phyloP scores from a whole-genome alignment of 1,284 basidiomycete species.

The Neotropicomus parvogracilis region DNA sequence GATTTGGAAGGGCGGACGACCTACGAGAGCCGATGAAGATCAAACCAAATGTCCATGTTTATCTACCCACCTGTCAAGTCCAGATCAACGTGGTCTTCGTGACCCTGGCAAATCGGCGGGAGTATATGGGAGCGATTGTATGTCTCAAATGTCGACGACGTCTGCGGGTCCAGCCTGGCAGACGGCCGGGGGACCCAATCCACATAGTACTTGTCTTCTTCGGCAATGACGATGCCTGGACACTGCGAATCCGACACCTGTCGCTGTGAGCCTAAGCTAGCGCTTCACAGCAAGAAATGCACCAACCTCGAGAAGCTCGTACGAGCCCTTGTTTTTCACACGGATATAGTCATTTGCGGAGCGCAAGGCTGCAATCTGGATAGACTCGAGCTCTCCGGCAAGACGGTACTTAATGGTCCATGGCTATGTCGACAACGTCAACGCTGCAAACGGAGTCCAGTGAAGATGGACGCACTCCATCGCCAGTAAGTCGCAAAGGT shows the following conservation, averaged over 20 bases:
- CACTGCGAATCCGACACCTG: conserved; percentile 84
- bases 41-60: background rate
- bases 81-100: conserved; percentile 76
- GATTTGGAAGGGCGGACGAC: conserved; percentile 83
- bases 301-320: conserved; percentile 69
- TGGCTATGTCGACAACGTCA: conserved; percentile 47
- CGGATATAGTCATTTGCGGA: conserved; percentile 70
- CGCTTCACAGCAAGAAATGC: background rate
- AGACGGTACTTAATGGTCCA: conserved; percentile 80
- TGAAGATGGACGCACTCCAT: conserved; percentile 56
- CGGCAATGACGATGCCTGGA: conserved; percentile 64
- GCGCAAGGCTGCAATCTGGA: conserved; percentile 47
- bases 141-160: conserved; percentile 50
- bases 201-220: conserved; percentile 66
- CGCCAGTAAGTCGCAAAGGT: conserved; percentile 82
- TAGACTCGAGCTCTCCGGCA: conserved; percentile 45
- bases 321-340: conserved; percentile 70
- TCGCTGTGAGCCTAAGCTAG: conserved; percentile 5
- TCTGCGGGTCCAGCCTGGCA: conserved; percentile 55
- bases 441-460: conserved; percentile 4
- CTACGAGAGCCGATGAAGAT: conserved; percentile 35
- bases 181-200: conserved; percentile 74
- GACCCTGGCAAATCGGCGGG: conserved; percentile 76
- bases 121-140: conserved; percentile 70
- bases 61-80: conserved; percentile 62